Percentiles rank a stretch among this genome's conserved stretches.
phyloP scores from a whole-genome alignment of 116 monocot species.

The Posidonia oceanica region DNA sequence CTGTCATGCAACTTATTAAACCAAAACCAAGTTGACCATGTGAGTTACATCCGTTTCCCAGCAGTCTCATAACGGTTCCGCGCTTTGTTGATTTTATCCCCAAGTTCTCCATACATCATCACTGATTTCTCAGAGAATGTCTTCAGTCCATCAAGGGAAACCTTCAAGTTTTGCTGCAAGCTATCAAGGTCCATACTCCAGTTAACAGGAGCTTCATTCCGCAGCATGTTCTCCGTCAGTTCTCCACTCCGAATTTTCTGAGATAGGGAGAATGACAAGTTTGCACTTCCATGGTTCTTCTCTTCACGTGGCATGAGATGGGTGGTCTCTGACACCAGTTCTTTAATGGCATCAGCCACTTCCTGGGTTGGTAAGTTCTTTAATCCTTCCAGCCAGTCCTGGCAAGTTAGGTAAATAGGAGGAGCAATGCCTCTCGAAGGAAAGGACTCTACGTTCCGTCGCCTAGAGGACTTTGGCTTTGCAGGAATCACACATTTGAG shows the following conservation, averaged over 20 bases:
- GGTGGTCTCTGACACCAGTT: slow-evolving; percentile 20
- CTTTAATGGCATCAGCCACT: slow-evolving; percentile 40
- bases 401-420: slow-evolving; percentile 57
- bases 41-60: background rate
- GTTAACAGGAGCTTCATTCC: slow-evolving; percentile 21
- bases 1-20: too few species aligned
- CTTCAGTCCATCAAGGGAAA: slow-evolving; percentile 30
- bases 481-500: slow-evolving; percentile 53
- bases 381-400: slow-evolving; percentile 40
- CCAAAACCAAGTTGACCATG: too few species aligned
- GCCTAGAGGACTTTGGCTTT: slow-evolving; percentile 19
- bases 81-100: background rate
- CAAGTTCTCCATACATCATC: slow-evolving; percentile 29
- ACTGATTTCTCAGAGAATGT: slow-evolving; percentile 37
- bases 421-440: slow-evolving; percentile 35
- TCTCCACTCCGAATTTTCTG: slow-evolving; percentile 12
- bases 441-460: slow-evolving; percentile 15
- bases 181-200: slow-evolving; percentile 30
- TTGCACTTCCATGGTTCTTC: slow-evolving; percentile 16
- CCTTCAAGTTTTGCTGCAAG: slow-evolving; percentile 28
- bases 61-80: background rate
- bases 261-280: slow-evolving; percentile 17
- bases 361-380: slow-evolving; percentile 28
- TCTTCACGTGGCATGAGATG: slow-evolving; percentile 43
- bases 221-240: slow-evolving; percentile 5